Conservation (phyloP, 805 yeast genomes). For the Cyberlindnera subsufficiens region DNA sequence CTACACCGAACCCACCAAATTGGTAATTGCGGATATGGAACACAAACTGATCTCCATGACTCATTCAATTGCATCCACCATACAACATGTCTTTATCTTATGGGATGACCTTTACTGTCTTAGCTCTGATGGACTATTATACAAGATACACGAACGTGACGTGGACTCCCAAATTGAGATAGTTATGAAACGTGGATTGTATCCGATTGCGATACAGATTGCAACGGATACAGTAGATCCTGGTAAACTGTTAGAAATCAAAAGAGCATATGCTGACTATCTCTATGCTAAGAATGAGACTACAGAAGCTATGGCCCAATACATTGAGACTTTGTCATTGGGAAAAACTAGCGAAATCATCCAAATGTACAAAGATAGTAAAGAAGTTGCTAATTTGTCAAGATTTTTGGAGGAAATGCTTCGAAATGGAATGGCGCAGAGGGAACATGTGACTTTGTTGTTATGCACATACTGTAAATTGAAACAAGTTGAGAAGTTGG, state of each 20-base stretch:
- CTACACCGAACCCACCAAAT: slow-evolving; percentile 40
- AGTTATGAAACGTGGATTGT: slow-evolving; percentile 64
- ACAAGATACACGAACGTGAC: slow-evolving; percentile 60
- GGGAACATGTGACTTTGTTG: slow-evolving; percentile 77
- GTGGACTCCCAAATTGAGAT: slow-evolving; percentile 63
- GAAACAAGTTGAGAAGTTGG: slow-evolving; percentile 53
- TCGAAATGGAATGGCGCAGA: slow-evolving; percentile 48
- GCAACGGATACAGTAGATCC: slow-evolving; percentile 36
- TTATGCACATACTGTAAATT: slow-evolving; percentile 77
- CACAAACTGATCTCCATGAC: slow-evolving; percentile 69
- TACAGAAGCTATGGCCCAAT: slow-evolving; percentile 70
- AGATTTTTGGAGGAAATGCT: slow-evolving; percentile 59
- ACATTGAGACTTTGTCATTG: slow-evolving; percentile 47
- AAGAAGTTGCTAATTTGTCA: slow-evolving; percentile 59
- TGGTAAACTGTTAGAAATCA: slow-evolving; percentile 33
- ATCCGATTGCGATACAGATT: slow-evolving; percentile 63
- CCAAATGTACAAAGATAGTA: slow-evolving; percentile 71
- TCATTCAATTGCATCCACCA: slow-evolving; percentile 59
- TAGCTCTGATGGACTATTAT: slow-evolving; percentile 71
- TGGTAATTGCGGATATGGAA: slow-evolving; percentile 61
- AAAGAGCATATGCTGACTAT: slow-evolving; percentile 63
- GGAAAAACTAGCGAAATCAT: slow-evolving; percentile 73
- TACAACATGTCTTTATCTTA: slow-evolving; percentile 50
- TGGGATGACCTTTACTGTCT: slow-evolving; percentile 57
- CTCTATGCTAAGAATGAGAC: slow-evolving; percentile 61